Base-by-base conservation (phyloP, 164 flowering plant species). In the Macadamia integrifolia region DNA sequence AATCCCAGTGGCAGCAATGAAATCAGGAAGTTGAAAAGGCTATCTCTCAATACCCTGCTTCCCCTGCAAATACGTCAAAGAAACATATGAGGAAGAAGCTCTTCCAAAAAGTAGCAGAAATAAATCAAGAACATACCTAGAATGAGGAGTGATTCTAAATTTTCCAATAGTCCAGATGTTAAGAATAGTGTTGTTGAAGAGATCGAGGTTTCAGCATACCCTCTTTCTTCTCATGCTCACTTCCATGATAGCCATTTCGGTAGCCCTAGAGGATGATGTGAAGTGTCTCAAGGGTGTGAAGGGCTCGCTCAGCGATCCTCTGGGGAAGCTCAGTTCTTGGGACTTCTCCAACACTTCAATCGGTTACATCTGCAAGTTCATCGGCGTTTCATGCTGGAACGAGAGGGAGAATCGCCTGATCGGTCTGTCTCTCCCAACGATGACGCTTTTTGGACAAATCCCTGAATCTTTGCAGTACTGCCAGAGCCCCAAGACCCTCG, bases 381-480 rank as follows among this genome's bases (percentile, higher is more conserved):
- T 14, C 60, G 85, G 85, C 6, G 83, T 76, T 15, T n/a, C 71
- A 0, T 82, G 85, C 71, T 81, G 84, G 84, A 79, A 82, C 74
- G 78, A 69, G 61, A 56, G 50, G 32, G 85, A 82, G 50, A 76
- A 69, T 64, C 64, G 81, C 12, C 6, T 82, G 29, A 60, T 79
- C 62, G 66, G 69, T 6, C 63, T 82, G 10, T 69, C 69, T 32
- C 81, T 82, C 58, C 67, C 71, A 1, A 44, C 65, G 0, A 65
- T 72, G 67, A 42, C 32, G n/a, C 76, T 82, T 35, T 1, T 65
- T n/a, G 82, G 85, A 1, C 10, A 44, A 12, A 15, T 82, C 13
- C 82, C 81, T 6, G 74, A 72, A 0, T 66, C 81, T 3, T 60
- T 82, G 3, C 68, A 69, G n/a, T n/a, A n/a, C n/a, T n/a, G n/a